Conservation (phyloP, 805 yeast species). For the Candida koratica region DNA sequence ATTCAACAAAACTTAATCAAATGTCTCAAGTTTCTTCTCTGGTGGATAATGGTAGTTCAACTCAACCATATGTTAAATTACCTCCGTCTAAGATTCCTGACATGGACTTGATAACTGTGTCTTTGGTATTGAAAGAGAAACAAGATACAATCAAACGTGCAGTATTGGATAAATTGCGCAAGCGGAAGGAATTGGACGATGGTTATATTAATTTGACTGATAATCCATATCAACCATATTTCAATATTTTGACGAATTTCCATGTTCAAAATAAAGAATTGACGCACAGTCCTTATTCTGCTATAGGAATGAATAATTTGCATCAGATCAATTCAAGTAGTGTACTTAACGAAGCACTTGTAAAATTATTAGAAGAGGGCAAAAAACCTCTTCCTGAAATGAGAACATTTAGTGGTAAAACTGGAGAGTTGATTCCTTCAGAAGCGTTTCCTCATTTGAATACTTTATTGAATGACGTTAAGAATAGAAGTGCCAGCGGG, state of each 20-base stretch:
- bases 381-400: conserved; percentile 43
- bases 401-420: conserved; percentile 45
- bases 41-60: conserved; percentile 21
- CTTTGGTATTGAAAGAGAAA: conserved; percentile 67
- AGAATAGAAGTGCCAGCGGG: conserved; percentile 22
- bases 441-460: conserved; percentile 48
- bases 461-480: conserved; percentile 29
- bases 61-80: conserved; percentile 78
- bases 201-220: conserved; percentile 85
- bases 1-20: conserved; percentile 16
- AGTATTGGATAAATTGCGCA: conserved; percentile 79
- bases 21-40: conserved; percentile 7
- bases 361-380: conserved; percentile 43
- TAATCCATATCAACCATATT: conserved; percentile 77
- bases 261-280: conserved; percentile 45
- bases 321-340: conserved; percentile 64
- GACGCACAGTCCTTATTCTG: conserved; percentile 72
- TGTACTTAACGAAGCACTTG: conserved; percentile 41
- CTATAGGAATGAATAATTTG: conserved; percentile 62
- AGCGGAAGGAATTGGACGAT: conserved; percentile 63
- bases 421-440: conserved; percentile 48
- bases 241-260: conserved; percentile 59
- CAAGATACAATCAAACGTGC: conserved; percentile 74
- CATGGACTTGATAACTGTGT: conserved; percentile 80
- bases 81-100: conserved; percentile 94